Percentiles rank a stretch among this genome's conserved stretches.
These are phyloP conservation scores for Psilocybe cubensis DNA, from an alignment of 768 basidiomycete species.

Conservation along the genomic window DNA sequence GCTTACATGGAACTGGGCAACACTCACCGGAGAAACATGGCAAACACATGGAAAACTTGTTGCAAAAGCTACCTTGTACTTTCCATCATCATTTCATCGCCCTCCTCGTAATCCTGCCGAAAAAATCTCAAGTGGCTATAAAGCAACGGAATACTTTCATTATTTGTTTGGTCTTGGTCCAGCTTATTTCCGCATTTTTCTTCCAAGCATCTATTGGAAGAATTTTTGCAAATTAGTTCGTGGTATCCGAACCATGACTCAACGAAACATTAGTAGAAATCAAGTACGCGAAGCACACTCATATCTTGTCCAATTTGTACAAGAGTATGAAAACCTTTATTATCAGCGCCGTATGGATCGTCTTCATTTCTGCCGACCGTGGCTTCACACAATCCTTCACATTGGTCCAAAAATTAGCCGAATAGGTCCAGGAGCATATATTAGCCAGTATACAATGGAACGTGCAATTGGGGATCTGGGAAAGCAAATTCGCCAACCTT, in stretches of 20 bases:
- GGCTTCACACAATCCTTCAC: constrained; percentile 35
- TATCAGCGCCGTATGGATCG: constrained; percentile 24
- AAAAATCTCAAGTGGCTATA: constrained; percentile 41
- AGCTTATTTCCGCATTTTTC: constrained; percentile 25
- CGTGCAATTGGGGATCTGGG: constrained; percentile 13
- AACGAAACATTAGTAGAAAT: constrained; percentile 17
- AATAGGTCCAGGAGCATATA: constrained; percentile 20
- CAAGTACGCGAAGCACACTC: constrained; percentile 28
- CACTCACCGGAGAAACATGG: constrained; percentile 24
- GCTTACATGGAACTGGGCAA: constrained; percentile 30
- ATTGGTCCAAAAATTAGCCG: constrained; percentile 23
- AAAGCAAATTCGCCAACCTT: constrained; percentile 11
- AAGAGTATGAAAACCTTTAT: constrained; percentile 40
- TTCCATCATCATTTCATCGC: constrained; percentile 19
- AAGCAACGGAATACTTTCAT: constrained; percentile 34
- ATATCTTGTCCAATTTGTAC: constrained; percentile 24
- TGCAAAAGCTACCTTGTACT: constrained; percentile 18
- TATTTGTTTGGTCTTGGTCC: constrained; percentile 36
- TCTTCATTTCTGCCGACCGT: constrained; percentile 37
- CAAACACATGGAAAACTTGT: constrained; percentile 29
- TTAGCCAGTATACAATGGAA: constrained; percentile 15
- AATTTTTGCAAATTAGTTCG: constrained; percentile 33
- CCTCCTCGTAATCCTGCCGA: constrained; percentile 26
- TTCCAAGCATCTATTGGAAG: constrained; percentile 28
- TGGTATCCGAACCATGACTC: constrained; percentile 24